Conservation (phyloP, 306 rosid species). For the Geum urbanum region DNA sequence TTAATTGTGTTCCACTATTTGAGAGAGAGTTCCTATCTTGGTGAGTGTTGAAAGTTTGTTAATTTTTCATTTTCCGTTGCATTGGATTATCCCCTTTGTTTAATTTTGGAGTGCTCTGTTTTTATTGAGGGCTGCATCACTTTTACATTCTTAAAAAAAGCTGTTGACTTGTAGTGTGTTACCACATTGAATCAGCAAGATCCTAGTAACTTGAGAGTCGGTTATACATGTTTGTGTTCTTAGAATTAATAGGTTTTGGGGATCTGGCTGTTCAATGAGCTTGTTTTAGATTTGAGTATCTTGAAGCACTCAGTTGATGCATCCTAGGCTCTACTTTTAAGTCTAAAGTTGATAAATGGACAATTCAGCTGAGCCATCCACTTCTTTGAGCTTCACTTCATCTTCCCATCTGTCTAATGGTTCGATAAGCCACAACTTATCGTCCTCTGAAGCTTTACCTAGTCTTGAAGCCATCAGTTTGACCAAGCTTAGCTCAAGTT, state of each 20-base stretch:
- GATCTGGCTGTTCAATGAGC: background rate
- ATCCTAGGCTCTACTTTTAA: conserved; percentile 4
- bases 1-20: background rate
- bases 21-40: background rate
- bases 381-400: conserved; percentile 85
- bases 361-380: conserved; percentile 65
- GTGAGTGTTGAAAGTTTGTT: background rate
- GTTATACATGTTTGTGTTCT: background rate
- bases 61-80: background rate
- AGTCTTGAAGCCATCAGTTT: conserved; percentile 64
- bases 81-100: conserved; percentile 11
- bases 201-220: background rate
- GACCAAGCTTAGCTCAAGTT: conserved; percentile 46
- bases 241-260: background rate
- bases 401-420: conserved; percentile 73
- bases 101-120: background rate
- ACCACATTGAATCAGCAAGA: background rate
- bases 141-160: background rate
- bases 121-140: background rate
- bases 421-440: conserved; percentile 46
- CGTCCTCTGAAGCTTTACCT: conserved; percentile 44
- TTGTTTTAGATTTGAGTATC: background rate
- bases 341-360: conserved; percentile 43
- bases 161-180: background rate
- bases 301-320: conserved; percentile 6